Conservation (phyloP, 176 grass and related monocot species). For the Chloris gayana region DNA sequence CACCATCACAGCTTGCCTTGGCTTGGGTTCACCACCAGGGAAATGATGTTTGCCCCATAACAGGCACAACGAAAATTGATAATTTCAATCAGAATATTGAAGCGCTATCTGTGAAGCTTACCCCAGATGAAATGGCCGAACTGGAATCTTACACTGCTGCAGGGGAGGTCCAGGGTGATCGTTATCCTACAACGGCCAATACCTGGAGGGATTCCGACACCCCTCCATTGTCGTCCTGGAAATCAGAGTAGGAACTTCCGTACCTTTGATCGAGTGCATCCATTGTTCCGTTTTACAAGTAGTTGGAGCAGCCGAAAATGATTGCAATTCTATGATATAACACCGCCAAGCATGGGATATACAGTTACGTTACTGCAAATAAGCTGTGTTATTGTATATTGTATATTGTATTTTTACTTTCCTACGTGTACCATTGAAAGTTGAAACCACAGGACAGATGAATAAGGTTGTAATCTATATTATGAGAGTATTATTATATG, state of each 20-base stretch:
- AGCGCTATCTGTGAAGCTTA: constrained; percentile 59
- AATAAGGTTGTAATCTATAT: too few species aligned
- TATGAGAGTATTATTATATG: too few species aligned
- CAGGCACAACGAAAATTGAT: constrained; percentile 62
- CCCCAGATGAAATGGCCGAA: constrained; percentile 51
- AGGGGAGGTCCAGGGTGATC: constrained; percentile 35
- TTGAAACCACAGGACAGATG: too few species aligned
- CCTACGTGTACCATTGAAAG: too few species aligned
- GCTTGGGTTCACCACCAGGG: constrained; percentile 75
- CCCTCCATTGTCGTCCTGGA: constrained; percentile 56
- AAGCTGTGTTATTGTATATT: too few species aligned
- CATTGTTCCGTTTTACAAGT: not conserved
- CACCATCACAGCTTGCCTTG: constrained; percentile 52
- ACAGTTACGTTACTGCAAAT: too few species aligned
- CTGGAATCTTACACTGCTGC: constrained; percentile 41
- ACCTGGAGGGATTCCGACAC: constrained; percentile 61
- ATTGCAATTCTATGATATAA: too few species aligned
- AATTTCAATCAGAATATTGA: constrained; percentile 65
- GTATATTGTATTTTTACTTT: too few species aligned
- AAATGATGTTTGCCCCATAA: constrained; percentile 70
- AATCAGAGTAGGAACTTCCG: not conserved
- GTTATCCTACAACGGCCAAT: not conserved
- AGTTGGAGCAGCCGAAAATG: too few species aligned
- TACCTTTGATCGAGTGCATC: not conserved
- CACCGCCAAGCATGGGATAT: too few species aligned